These are phyloP conservation scores for Circinella umbellata DNA, from an alignment of 371 early-diverging fungal species.

Conservation along the genomic window DNA sequence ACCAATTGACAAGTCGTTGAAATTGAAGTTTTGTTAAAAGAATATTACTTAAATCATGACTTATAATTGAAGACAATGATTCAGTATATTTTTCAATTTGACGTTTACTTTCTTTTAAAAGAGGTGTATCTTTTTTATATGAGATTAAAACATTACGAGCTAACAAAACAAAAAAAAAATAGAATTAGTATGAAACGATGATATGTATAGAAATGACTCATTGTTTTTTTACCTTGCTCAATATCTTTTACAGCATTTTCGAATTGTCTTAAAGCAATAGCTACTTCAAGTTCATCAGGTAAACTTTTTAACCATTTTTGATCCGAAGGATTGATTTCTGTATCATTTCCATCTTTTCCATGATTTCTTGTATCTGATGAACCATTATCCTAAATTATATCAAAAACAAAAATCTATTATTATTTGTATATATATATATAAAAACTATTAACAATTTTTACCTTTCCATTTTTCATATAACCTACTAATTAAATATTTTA, in stretches of 20 bases:
- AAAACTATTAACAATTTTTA: not conserved
- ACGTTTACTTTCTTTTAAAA: slow-evolving; percentile 53
- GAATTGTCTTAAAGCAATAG: slow-evolving; percentile 89
- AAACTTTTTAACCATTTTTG: slow-evolving; percentile 75
- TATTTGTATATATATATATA: no score
- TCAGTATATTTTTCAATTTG: slow-evolving; percentile 70
- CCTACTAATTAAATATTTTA: slow-evolving; percentile 2
- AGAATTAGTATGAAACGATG: no score
- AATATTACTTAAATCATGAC: slow-evolving; percentile 79
- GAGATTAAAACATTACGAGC: slow-evolving; percentile 44
- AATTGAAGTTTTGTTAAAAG: slow-evolving; percentile 81
- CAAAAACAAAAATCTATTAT: not conserved
- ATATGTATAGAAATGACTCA: no score
- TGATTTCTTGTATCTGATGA: not conserved
- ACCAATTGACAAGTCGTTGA: slow-evolving; percentile 78
- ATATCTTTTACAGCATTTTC: slow-evolving; percentile 76
- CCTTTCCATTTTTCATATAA: slow-evolving; percentile 8
- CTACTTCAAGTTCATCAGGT: slow-evolving; percentile 86
- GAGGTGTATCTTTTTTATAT: slow-evolving; percentile 46
- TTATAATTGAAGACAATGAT: slow-evolving; percentile 66
- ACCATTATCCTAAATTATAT: slow-evolving; percentile 1
- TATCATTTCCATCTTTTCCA: slow-evolving; percentile 5
- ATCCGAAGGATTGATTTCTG: slow-evolving; percentile 42
- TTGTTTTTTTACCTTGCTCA: slow-evolving; percentile 60
- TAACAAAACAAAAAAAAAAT: slow-evolving; percentile 5